Evolutionary conservation across 768 basidiomycete genomes (phyloP).

Genomic region (Termitomyces sp.): DNA sequence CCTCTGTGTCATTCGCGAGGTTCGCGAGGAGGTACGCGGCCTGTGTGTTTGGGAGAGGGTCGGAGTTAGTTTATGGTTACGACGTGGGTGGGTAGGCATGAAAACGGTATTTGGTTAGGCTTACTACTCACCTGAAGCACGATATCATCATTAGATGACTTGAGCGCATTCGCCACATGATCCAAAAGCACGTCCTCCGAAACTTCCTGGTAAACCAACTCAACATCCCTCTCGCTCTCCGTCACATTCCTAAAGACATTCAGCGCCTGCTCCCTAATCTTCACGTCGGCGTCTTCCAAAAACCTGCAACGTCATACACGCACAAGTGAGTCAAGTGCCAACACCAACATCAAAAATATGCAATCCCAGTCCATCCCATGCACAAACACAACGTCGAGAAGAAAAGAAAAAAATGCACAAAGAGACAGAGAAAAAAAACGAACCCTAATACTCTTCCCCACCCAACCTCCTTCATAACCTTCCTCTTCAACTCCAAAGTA

Average conservation of each 20-base stretch:
- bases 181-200: constrained; percentile 38
- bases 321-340: background rate
- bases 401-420: background rate
- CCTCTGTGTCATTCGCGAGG: constrained; percentile 55
- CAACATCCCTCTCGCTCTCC: constrained; percentile 45
- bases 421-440: constrained; percentile 14
- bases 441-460: constrained; percentile 60
- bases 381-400: too few species aligned
- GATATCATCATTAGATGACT: constrained; percentile 46
- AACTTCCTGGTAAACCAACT: constrained; percentile 51
- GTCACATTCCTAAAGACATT: constrained; percentile 64
- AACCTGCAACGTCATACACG: constrained; percentile 42
- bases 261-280: constrained; percentile 67
- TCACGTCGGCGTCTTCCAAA: constrained; percentile 43
- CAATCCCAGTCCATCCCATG: background rate
- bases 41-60: constrained; percentile 10
- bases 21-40: constrained; percentile 64
- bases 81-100: too few species aligned
- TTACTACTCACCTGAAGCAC: constrained; percentile 36
- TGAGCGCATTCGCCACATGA: constrained; percentile 42
- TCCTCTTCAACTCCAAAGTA: constrained; percentile 49
- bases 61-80: too few species aligned
- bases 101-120: too few species aligned
- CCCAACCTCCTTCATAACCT: constrained; percentile 62
- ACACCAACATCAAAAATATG: too few species aligned